phyloP scores from a whole-genome alignment of 176 grass and related monocot species.

The Olyra latifolia region DNA sequence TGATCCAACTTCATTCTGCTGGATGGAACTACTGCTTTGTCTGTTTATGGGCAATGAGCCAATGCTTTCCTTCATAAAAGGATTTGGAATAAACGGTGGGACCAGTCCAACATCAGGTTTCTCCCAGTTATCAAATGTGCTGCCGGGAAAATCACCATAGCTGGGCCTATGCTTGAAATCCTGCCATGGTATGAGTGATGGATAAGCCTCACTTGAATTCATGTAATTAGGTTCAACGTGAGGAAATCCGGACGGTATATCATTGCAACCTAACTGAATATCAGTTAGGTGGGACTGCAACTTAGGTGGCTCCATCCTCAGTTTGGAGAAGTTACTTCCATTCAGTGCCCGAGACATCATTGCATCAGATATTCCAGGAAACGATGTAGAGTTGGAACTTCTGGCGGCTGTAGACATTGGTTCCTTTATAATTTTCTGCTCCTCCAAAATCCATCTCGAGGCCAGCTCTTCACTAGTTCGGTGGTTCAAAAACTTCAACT shows the following conservation, averaged over 20 bases:
- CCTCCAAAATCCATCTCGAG: slow-evolving; percentile 86
- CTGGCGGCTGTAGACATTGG: slow-evolving; percentile 56
- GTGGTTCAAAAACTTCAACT: slow-evolving; percentile 73
- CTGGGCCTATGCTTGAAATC: slow-evolving; percentile 46
- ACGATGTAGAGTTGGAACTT: slow-evolving; percentile 45
- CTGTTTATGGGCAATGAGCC: slow-evolving; percentile 46
- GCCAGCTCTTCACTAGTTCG: slow-evolving; percentile 75
- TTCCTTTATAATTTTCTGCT: slow-evolving; percentile 81
- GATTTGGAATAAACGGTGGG: slow-evolving; percentile 60
- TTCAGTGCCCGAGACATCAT: slow-evolving; percentile 87
- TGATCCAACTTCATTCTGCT: slow-evolving; percentile 48
- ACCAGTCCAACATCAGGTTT: slow-evolving; percentile 54
- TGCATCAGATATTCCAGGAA: slow-evolving; percentile 81
- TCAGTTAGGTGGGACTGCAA: slow-evolving; percentile 85
- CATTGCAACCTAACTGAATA: slow-evolving; percentile 84
- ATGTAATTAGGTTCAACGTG: slow-evolving; percentile 53
- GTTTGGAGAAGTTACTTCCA: slow-evolving; percentile 75
- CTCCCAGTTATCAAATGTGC: slow-evolving; percentile 51
- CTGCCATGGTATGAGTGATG: slow-evolving; percentile 42
- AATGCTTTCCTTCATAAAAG: slow-evolving; percentile 53
- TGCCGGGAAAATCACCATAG: slow-evolving; percentile 46
- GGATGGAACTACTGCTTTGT: slow-evolving; percentile 43
- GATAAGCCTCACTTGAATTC: slow-evolving; percentile 49
- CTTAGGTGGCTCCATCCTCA: slow-evolving; percentile 63
- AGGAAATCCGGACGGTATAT: slow-evolving; percentile 61